These are phyloP conservation scores for Fragosphaeria purpurea DNA, from an alignment of 2,329 filamentous ascomycete genomes.

Conservation along the genomic window DNA sequence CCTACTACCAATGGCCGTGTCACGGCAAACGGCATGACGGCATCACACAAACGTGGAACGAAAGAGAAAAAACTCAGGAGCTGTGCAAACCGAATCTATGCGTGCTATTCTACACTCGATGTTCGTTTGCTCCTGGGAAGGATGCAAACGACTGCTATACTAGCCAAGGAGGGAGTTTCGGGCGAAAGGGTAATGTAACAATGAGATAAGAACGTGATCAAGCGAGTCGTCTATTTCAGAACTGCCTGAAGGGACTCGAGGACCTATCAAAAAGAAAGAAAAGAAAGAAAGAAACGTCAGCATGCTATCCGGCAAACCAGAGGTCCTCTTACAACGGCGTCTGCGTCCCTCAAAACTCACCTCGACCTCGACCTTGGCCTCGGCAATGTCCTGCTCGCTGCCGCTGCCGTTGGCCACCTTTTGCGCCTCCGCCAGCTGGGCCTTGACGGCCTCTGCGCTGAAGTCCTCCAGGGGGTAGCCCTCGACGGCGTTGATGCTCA, in stretches of 20 bases:
- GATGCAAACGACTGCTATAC: too few species aligned
- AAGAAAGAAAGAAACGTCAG: too few species aligned
- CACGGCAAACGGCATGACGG: background rate
- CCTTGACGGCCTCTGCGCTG: conserved; percentile 78
- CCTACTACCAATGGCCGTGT: too few species aligned
- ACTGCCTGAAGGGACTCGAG: conserved; percentile 73
- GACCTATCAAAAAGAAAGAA: conserved; percentile 41
- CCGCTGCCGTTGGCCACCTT: conserved; percentile 86
- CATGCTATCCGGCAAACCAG: too few species aligned
- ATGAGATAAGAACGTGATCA: background rate
- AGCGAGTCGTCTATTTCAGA: conserved; percentile 53
- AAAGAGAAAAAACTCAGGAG: background rate
- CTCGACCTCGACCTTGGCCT: conserved; percentile 99
- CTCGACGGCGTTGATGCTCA: conserved; percentile 98
- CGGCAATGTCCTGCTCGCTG: conserved; percentile 94
- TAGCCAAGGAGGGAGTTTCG: too few species aligned
- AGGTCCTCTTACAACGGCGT: background rate
- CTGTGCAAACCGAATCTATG: conserved; percentile 11
- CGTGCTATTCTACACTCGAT: conserved; percentile 29
- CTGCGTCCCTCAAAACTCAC: conserved; percentile 37
- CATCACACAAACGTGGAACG: too few species aligned
- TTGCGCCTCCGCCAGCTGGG: conserved; percentile 88
- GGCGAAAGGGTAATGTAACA: background rate
- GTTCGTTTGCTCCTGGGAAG: background rate
- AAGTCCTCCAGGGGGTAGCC: conserved; percentile 93